Percentiles rank a stretch among this genome's conserved stretches.
phyloP scores from a whole-genome alignment of 2,329 filamentous ascomycete species.

The Endothia cerciana region DNA sequence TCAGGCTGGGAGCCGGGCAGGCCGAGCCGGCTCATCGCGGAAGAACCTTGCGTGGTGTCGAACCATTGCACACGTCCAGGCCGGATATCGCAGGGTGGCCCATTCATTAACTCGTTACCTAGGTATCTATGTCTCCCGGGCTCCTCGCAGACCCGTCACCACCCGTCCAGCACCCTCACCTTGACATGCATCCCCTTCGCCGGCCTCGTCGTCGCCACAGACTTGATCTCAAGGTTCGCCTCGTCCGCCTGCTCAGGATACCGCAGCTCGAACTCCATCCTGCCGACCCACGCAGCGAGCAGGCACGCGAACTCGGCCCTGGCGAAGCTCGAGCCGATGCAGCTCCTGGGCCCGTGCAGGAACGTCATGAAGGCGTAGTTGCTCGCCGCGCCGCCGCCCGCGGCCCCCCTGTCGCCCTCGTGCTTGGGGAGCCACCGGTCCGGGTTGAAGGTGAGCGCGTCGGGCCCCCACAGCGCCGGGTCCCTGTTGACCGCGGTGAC shows the following conservation, averaged over 20 bases:
- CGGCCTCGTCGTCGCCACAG: constrained; percentile 73
- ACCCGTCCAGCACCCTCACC: constrained; percentile 68
- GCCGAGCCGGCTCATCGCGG: not conserved
- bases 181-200: constrained; percentile 72
- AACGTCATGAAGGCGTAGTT: constrained; percentile 85
- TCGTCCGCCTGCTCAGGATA: constrained; percentile 68
- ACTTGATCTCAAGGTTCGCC: constrained; percentile 67
- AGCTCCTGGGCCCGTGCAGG: constrained; percentile 82
- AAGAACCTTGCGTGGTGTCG: no score
- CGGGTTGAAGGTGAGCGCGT: constrained; percentile 76
- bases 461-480: constrained; percentile 72
- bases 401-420: constrained; percentile 47
- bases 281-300: constrained; percentile 75
- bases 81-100: no score
- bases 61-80: not conserved
- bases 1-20: not conserved
- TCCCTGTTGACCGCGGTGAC: constrained; percentile 73
- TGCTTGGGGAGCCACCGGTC: constrained; percentile 68
- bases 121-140: not conserved
- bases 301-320: constrained; percentile 84
- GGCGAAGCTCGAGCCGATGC: constrained; percentile 82
- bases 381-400: constrained; percentile 71
- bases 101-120: not conserved
- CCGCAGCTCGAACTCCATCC: constrained; percentile 66
- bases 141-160: constrained; percentile 47